Percentiles rank a stretch among this genome's conserved stretches.
Evolutionary conservation across 768 basidiomycete genomes (phyloP).

Genomic region (Filobasidium floriforme): DNA sequence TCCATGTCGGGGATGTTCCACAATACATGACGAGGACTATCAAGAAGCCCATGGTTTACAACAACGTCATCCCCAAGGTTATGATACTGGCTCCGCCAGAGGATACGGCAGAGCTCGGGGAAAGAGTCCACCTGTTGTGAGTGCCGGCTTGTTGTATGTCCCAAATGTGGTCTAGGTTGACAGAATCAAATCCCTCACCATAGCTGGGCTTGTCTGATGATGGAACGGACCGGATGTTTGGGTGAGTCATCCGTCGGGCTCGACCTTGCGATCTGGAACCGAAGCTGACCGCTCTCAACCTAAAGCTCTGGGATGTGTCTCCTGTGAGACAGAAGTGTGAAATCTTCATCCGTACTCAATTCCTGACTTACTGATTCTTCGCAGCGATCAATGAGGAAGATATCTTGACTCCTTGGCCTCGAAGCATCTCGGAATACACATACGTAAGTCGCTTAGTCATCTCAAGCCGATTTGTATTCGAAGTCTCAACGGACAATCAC

Average conservation of each 20-base stretch:
- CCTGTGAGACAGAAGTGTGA: not conserved
- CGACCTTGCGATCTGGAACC: not conserved
- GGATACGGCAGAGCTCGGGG: constrained; percentile 16
- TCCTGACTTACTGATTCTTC: not conserved
- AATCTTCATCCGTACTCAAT: not conserved
- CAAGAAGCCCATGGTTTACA: not conserved
- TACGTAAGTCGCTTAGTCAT: not conserved
- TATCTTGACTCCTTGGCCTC: constrained; percentile 18
- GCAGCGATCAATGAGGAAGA: constrained; percentile 9
- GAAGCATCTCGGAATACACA: constrained; percentile 9
- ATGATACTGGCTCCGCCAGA: constrained; percentile 11
- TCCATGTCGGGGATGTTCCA: not conserved
- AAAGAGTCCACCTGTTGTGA: constrained; percentile 23
- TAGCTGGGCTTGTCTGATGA: constrained; percentile 16
- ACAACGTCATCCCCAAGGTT: not conserved
- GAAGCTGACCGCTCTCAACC: not conserved
- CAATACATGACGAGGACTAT: not conserved
- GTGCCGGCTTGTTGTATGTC: not conserved
- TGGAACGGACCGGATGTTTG: constrained; percentile 16
- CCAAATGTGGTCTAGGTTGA: not conserved
- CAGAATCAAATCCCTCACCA: not conserved
- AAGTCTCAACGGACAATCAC: no score
- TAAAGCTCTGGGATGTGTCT: constrained; percentile 10
- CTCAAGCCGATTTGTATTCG: not conserved
- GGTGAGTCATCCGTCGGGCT: not conserved